Conservation (phyloP, 768 basidiomycete species). For the Tremella mesenterica region DNA sequence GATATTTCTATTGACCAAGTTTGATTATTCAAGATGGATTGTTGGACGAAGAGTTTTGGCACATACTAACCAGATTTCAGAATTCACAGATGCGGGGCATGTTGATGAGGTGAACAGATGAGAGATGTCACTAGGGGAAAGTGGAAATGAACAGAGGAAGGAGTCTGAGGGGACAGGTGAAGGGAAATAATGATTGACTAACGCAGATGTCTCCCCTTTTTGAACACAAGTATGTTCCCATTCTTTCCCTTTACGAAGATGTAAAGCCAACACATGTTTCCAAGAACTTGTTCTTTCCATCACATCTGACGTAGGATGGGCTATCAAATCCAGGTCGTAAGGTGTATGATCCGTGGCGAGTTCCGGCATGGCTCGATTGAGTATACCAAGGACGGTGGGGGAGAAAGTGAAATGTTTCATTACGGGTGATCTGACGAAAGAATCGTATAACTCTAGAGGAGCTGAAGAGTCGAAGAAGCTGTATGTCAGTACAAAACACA, state of each 20-base stretch:
- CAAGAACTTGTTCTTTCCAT: slow-evolving; percentile 15
- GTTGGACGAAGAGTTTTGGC: too few species aligned
- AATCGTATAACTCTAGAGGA: slow-evolving; percentile 30
- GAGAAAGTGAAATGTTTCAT: slow-evolving; percentile 41
- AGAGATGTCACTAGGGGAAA: too few species aligned
- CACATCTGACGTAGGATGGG: slow-evolving; percentile 7
- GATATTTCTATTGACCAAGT: too few species aligned
- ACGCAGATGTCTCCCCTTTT: slow-evolving; percentile 28
- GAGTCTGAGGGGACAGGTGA: too few species aligned
- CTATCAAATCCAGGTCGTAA: slow-evolving; percentile 20
- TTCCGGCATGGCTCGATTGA: slow-evolving; percentile 26
- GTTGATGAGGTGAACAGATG: too few species aligned
- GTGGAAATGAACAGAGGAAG: too few species aligned
- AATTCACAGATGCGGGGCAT: too few species aligned
- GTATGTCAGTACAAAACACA: background rate
- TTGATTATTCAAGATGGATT: too few species aligned
- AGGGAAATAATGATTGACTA: slow-evolving; percentile 7
- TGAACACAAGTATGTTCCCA: slow-evolving; percentile 31
- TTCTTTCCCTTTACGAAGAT: slow-evolving; percentile 29
- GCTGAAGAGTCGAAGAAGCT: slow-evolving; percentile 41
- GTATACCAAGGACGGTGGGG: slow-evolving; percentile 30
- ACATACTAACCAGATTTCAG: too few species aligned
- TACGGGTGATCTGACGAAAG: slow-evolving; percentile 32
- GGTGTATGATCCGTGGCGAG: slow-evolving; percentile 24
- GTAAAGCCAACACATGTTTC: slow-evolving; percentile 41